Evolutionary conservation across 192 early-diverging fungal species (phyloP), one percentile per base, ranked within the genome.

Genomic region (Geranomyces michiganensis): DNA sequence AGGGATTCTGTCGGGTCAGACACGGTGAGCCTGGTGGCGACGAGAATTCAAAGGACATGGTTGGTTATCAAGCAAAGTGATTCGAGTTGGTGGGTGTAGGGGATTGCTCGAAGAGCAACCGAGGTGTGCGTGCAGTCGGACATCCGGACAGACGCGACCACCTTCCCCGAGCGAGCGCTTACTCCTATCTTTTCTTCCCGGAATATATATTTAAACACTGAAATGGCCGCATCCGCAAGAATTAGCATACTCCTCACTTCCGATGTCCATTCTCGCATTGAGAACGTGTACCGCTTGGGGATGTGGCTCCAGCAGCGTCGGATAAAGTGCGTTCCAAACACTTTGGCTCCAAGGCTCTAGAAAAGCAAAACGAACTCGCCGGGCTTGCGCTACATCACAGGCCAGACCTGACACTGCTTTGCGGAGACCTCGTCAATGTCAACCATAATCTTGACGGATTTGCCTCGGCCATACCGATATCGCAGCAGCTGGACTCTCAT

Each of bases 251-350:
- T 74, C 26, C 56, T 74, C 19, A 41, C 56, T 17, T 17, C 56
- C 9, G 73, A 74, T 24, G 59, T 74, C n/a, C 73, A 74, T 33
- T 74, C 65, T 5, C 68, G 68, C 58, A 59, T 74, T 14, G 73
- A 74, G 15, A 74, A 68, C 32, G 59, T 74, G 30, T 49, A 74
- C 66, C 51, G 73, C 36, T 5, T 74, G 22, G 65, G 61, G 9
- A 67, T 67, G 65, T 49, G 58, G 48, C 47, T 74, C 65, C 65
- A 51, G 44, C 62, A 56, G 22, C 9, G 45, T 21, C 49, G 33
- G 26, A 31, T 73, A 14, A 73, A 41, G 72, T 73, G 65, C 19
- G 58, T 41, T 41, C 36, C 10, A 3, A 7, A 41, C 5, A 10
- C 36, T 1, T 63, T 63, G 17, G 62, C 27, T 31, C 12, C 13